Base-by-base conservation (phyloP, 2,329 filamentous ascomycete genomes). In the Allantophomopsis lycopodina region DNA sequence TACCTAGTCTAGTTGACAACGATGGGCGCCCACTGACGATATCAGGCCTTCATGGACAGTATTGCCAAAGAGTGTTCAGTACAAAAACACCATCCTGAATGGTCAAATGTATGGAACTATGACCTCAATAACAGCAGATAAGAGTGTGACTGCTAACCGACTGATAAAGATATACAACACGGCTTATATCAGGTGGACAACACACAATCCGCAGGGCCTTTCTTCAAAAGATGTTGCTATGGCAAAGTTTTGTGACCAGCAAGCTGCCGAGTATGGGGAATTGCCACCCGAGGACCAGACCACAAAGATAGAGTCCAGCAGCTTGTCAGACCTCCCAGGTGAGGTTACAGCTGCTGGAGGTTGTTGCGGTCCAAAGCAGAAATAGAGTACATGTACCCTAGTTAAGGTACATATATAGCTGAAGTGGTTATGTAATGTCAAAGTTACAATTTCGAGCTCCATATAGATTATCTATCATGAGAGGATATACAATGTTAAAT, bases 41-140 rank as follows among this genome's bases (percentile, higher is more conserved):
- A 34, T n/a, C 44, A 81, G 77, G 76, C 79, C 46, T 86, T 85
- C 59, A 84, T 85, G 79, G 80, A 77, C n/a, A 67, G 68, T 2
- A 69, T 85, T 12, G 75, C 79, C 10, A 60, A 76, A 23, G 71
- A 83, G 50, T 82, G 78, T 59, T 79, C 80, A 52, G 55, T 71
- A 31, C 68, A 71, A 51, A 80, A 75, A 49, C 81, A 86, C 54
- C 81, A 86, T 51, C 80, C 81, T 0, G 80, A 85, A 55, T 85
- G 80, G 80, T 79, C 76, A 2, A 85, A 86, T 52, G 79, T 79
- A 59, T 47, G 65, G 55, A 10, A 34, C 23, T 17, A n/a, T 6
- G 18, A 16, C 14, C n/a, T n/a, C n/a, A 13, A 38, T 31, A 8
- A 34, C 11, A 15, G 16, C 11, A 8, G 14, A 34, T 17, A 12